These are phyloP conservation scores for Arabis alpina DNA, from an alignment of 345 rosid species.

Conservation along the genomic window DNA sequence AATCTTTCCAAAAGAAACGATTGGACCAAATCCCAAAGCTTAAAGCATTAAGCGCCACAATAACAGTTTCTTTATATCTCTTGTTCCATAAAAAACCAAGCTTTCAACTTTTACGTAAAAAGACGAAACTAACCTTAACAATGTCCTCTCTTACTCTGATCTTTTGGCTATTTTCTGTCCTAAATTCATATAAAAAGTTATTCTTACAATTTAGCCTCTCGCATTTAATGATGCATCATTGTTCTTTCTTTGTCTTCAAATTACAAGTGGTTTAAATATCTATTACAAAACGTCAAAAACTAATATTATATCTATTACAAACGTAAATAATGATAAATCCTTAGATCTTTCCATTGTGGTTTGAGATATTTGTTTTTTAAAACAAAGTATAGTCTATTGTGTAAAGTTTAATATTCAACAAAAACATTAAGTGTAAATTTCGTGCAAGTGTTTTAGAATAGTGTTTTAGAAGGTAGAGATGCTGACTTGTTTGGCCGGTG, in stretches of 20 bases:
- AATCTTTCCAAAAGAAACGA: constrained; percentile 37
- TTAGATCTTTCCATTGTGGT: constrained; percentile 28
- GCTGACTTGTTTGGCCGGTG: constrained; percentile 48
- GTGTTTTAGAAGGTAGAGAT: constrained; percentile 44
- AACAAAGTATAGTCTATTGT: background rate
- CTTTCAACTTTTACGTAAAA: constrained; percentile 15
- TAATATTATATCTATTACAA: background rate
- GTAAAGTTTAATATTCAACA: constrained; percentile 1
- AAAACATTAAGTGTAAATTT: background rate
- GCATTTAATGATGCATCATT: background rate
- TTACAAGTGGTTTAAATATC: background rate
- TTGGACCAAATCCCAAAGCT: constrained; percentile 45
- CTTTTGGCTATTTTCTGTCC: constrained; percentile 4
- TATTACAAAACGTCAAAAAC: background rate
- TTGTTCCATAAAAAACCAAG: constrained; percentile 27
- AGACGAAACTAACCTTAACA: constrained; percentile 26
- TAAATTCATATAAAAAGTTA: background rate
- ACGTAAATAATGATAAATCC: background rate
- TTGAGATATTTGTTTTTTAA: background rate
- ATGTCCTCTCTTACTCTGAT: background rate
- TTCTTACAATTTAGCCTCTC: constrained; percentile 20
- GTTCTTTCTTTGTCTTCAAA: constrained; percentile 10
- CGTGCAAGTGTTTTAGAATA: background rate
- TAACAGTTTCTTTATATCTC: constrained; percentile 38
- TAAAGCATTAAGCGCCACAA: constrained; percentile 37